Conservation (phyloP, 1,139 yeast species). For the Yamadazyma friedrichii region DNA sequence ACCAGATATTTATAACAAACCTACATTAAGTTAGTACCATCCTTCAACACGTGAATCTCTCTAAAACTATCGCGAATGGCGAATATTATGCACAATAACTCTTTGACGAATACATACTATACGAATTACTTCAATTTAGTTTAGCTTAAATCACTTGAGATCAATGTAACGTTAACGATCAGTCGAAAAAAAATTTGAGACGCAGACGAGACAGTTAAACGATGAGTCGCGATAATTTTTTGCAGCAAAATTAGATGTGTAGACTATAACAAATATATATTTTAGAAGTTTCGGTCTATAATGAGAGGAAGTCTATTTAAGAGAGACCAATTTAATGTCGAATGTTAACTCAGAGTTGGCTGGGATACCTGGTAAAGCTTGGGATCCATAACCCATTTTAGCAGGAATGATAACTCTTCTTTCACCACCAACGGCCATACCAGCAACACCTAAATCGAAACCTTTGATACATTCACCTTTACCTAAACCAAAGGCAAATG, state of each 20-base stretch:
- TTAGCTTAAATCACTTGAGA: not conserved
- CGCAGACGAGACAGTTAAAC: constrained; percentile 5
- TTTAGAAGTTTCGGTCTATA: not conserved
- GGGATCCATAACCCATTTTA: constrained; percentile 93
- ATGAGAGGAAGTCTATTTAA: constrained; percentile 53
- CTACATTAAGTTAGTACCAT: not conserved
- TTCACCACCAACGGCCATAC: constrained; percentile 99
- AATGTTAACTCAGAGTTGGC: constrained; percentile 94
- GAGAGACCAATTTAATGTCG: constrained; percentile 89
- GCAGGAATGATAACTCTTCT: constrained; percentile 97
- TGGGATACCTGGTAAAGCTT: constrained; percentile 94
- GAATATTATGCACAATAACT: no score
- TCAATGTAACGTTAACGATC: not conserved
- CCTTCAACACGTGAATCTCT: not conserved
- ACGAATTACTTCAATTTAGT: no score
- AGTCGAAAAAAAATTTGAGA: not conserved
- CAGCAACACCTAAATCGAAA: constrained; percentile 97
- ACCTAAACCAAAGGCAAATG: constrained; percentile 87
- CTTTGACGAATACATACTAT: no score
- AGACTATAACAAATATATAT: not conserved
- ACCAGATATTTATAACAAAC: not conserved
- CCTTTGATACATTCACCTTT: constrained; percentile 99
- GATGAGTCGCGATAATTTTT: constrained; percentile 1
- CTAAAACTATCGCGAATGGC: no score
- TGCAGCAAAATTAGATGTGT: constrained; percentile 1